A percentile compares a stretch with the other conserved stretches of the same genome.
These are phyloP conservation scores for Cystoderma amianthinum DNA, from an alignment of 768 basidiomycete genomes.

Conservation along the genomic window DNA sequence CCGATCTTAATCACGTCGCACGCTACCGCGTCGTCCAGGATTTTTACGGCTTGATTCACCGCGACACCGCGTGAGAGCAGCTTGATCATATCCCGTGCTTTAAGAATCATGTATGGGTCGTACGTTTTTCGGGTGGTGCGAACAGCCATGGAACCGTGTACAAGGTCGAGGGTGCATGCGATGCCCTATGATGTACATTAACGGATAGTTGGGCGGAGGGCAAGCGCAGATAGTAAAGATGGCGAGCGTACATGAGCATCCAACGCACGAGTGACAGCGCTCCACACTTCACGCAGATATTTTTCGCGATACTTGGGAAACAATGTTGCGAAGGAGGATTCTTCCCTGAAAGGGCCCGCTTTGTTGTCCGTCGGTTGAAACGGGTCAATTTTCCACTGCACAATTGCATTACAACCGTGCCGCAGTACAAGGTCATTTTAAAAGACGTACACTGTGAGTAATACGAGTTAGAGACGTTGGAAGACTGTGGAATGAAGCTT, in stretches of 20 bases:
- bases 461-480: too few species aligned
- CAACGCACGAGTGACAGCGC: constrained; percentile 77
- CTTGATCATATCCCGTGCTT: constrained; percentile 94
- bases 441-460: not conserved
- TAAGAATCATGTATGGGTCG: constrained; percentile 94
- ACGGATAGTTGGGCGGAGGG: too few species aligned
- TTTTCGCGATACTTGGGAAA: constrained; percentile 99
- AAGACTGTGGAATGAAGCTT: constrained; percentile 24
- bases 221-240: not conserved
- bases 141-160: constrained; percentile 97
- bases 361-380: constrained; percentile 74
- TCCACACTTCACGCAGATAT: constrained; percentile 93
- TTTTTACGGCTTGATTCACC: constrained; percentile 78
- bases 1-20: constrained; percentile 99
- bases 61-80: constrained; percentile 90
- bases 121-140: constrained; percentile 94
- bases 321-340: constrained; percentile 95
- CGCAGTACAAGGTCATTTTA: not conserved
- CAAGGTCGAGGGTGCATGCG: constrained; percentile 86
- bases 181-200: constrained; percentile 52
- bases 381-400: constrained; percentile 85
- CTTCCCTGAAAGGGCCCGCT: constrained; percentile 82
- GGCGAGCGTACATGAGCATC: constrained; percentile 60
- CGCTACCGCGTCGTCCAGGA: constrained; percentile 82
- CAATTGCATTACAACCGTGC: too few species aligned